These are phyloP conservation scores for Dendrocalamus sinicus DNA, from an alignment of 176 grass and related monocot genomes.

Conservation along the genomic window DNA sequence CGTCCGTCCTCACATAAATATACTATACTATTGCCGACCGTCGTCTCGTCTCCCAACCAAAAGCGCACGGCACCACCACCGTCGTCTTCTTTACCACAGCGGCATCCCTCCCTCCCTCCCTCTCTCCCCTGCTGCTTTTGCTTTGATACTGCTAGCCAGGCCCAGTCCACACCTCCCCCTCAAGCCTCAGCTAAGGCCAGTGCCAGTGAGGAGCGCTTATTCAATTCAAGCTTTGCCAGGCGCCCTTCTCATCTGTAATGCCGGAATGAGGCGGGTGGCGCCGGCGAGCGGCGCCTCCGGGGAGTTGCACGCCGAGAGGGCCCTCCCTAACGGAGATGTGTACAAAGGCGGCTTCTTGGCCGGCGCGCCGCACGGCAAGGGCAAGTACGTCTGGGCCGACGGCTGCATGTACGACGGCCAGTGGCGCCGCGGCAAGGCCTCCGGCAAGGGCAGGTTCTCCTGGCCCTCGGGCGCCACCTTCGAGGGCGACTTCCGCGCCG, in stretches of 20 bases:
- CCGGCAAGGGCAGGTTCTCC: constrained; percentile 47
- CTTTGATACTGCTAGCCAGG: too few relatives aligned
- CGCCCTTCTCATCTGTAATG: not conserved
- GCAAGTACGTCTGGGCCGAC: constrained; percentile 49
- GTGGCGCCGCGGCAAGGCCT: constrained; percentile 54
- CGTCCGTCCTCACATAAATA: too few relatives aligned
- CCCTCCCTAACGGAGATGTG: constrained; percentile 30
- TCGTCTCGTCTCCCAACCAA: too few relatives aligned
- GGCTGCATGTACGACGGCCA: constrained; percentile 49
- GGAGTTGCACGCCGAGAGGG: constrained; percentile 33
- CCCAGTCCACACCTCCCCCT: too few relatives aligned
- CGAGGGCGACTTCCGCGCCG: constrained; percentile 44
- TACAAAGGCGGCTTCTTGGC: constrained; percentile 9
- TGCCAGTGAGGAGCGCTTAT: too few relatives aligned
- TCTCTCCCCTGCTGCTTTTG: too few relatives aligned
- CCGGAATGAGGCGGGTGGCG: constrained; percentile 33
- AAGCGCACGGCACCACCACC: too few relatives aligned
- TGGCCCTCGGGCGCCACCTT: constrained; percentile 45
- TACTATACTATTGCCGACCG: too few relatives aligned
- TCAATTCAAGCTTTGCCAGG: too few relatives aligned
- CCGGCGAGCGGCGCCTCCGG: constrained; percentile 14
- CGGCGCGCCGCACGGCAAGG: constrained; percentile 32
- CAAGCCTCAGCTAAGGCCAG: too few relatives aligned
- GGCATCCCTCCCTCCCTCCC: too few relatives aligned
- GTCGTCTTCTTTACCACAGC: too few relatives aligned